Evolutionary conservation across 208 protist genomes (phyloP), one percentile per base, ranked within the genome.

Genomic region (Strigomonas culicis): DNA sequence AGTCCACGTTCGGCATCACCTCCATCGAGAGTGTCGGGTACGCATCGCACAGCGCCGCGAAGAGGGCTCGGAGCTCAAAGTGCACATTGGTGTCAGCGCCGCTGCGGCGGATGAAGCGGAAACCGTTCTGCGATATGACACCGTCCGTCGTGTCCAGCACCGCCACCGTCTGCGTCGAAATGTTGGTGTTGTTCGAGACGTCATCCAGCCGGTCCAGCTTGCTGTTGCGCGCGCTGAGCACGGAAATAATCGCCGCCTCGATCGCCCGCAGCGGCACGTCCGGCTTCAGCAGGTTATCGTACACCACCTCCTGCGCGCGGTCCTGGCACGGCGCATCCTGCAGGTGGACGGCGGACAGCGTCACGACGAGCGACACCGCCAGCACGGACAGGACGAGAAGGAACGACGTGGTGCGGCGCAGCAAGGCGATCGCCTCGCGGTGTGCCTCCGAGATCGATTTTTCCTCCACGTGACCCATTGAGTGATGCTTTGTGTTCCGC

Each of bases 1-100:
- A 87, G 59, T 94, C 88, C 11, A 88, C 88, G 65, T 94, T 94
- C 1, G 82, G 70, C 63, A 94, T 63, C 56, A 85, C 78, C 68
- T 88, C 82, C 88, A 92, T 94, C 1, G 84, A 86, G 15, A 90
- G 57, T 44, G 56, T 57, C 8, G 81, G 82, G 52, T 73, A 61
- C 1, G 77, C 60, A 27, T 68, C 70, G 66, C 88, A 94, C 0
- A 94, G 70, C 25, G 57, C 61, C 21, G 76, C 67, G 41, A 86
- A 80, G 39, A 94, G 27, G n/a, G 77, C 72, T 15, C 77, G 74
- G 59, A 94, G 70, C 47, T 86, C 74, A 66, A 74, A 94, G 43
- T 60, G 47, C 43, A 79, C 70, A n/a, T n/a, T n/a, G 59, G 34
- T 43, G 1, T 59, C 51, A 32, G 62, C 74, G 21, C 77, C 68